Evolutionary conservation across 2,329 filamentous ascomycete genomes (phyloP), one percentile per base, ranked within the genome.

Genomic region (Arthroderma sp.): DNA sequence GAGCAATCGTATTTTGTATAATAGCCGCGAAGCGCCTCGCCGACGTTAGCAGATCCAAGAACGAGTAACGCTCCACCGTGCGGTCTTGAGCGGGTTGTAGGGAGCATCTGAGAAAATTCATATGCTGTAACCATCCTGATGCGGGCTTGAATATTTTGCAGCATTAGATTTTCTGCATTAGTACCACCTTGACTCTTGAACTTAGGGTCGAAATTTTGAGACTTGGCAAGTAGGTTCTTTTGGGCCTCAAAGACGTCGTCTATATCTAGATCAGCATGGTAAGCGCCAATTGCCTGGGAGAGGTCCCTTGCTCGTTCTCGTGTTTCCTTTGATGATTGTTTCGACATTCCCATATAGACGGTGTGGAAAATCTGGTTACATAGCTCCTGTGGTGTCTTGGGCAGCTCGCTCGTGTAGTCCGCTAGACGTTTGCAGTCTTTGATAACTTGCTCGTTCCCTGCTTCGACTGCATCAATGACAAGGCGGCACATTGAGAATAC

Each of bases 221-320:
- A 79, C 21, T 79, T 72, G 21, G 62, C 58, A 25, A 70, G 58
- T 17, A 66, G 61, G 31, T 62, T 63, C 31, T 64, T 61, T 43
- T 66, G 65, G 11, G 66, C 66, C 33, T 63, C 60, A 61, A 81
- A 82, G 9, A 83, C 77, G 2, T 77, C 74, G 65, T 91, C 87
- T 59, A 91, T 89, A 64, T 88, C 79, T 33, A 88, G 72, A 64
- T 90, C 79, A 4, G 81, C 76, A 66, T 91, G 88, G 64, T 88
- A 83, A 11, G 79, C 75, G 8, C 86, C 86, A 58, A 91, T 88
- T 2, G 65, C 67, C 49, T 70, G 65, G 0, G 73, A 66, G 4
- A 91, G 74, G 1, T 80, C 76, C 63, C 79, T 79, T 1, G 87
- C 85, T 41, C 87, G 76, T 53, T 75, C 73, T 5, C 86, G 74